Percentiles rank a stretch among this genome's conserved stretches.
Evolutionary conservation across 2,329 filamentous ascomycete genomes (phyloP).

Genomic region (Diplodia seriata): DNA sequence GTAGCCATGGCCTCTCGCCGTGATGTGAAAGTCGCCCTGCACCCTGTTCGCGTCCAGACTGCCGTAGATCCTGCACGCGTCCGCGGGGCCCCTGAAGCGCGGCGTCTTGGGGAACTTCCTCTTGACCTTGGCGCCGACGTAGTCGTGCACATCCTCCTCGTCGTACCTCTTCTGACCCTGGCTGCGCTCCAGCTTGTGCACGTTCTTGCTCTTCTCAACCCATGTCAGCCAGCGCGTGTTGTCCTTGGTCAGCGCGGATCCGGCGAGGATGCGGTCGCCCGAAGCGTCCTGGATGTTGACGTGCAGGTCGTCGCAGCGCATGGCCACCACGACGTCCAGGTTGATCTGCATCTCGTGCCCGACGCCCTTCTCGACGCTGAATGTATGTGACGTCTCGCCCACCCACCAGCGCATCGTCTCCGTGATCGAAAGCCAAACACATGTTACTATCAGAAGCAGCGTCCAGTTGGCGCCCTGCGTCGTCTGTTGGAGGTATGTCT

Average conservation of each 20-base stretch:
- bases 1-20: slow-evolving; percentile 94
- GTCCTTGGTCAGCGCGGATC: slow-evolving; percentile 74
- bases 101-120: slow-evolving; percentile 77
- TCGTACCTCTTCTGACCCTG: slow-evolving; percentile 56
- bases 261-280: slow-evolving; percentile 89
- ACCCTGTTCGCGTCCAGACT: slow-evolving; percentile 94
- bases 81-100: slow-evolving; percentile 62
- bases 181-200: slow-evolving; percentile 54
- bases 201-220: slow-evolving; percentile 72
- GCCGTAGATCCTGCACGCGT: slow-evolving; percentile 89
- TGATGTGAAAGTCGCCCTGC: slow-evolving; percentile 98
- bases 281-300: slow-evolving; percentile 96
- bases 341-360: slow-evolving; percentile 91
- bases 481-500: slow-evolving; percentile 86
- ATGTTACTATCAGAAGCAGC: slow-evolving; percentile 77
- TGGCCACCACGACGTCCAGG: slow-evolving; percentile 87
- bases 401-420: slow-evolving; percentile 85
- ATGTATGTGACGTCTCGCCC: slow-evolving; percentile 85
- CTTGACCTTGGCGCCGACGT: slow-evolving; percentile 75
- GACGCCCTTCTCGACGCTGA: slow-evolving; percentile 91
- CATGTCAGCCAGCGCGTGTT: slow-evolving; percentile 82
- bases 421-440: slow-evolving; percentile 74
- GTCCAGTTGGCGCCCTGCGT: slow-evolving; percentile 94
- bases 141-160: slow-evolving; percentile 90
- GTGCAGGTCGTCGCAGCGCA: slow-evolving; percentile 88